phyloP scores from a whole-genome alignment of 2,329 filamentous ascomycete genomes.

The Stachybotrys chartarum region DNA sequence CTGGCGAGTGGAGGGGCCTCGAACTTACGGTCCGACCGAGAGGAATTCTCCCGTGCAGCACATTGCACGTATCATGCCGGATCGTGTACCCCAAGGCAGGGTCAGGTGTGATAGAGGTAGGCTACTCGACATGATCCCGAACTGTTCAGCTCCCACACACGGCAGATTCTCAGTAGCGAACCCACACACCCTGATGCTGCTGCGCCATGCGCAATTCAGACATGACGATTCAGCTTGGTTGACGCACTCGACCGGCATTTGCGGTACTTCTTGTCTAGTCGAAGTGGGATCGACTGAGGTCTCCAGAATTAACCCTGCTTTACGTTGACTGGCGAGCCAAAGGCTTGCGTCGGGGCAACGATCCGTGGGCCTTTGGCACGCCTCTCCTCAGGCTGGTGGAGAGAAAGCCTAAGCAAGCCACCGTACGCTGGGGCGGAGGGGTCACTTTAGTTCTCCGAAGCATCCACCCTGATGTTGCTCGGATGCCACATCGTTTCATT shows the following conservation, averaged over 20 bases:
- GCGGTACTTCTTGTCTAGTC: background rate
- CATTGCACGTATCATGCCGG: background rate
- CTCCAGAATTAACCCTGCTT: background rate
- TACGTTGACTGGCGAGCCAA: background rate
- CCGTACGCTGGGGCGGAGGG: no score
- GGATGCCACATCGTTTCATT: no score
- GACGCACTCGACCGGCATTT: background rate
- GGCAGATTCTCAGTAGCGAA: no score
- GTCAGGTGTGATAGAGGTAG: background rate
- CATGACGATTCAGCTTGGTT: background rate
- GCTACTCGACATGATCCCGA: background rate
- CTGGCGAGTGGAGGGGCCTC: background rate
- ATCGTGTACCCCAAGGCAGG: background rate
- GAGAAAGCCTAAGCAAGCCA: no score
- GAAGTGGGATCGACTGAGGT: background rate
- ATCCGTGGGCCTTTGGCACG: no score
- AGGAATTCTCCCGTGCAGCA: background rate
- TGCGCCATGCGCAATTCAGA: background rate
- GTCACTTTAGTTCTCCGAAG: no score
- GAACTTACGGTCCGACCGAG: background rate
- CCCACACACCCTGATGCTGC: background rate
- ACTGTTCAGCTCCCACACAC: background rate
- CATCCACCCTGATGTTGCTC: no score
- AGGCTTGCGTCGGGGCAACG: background rate
- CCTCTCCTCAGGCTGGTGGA: no score